Conservation (phyloP, 257 asterid genomes). For the Leonotis leonurus region DNA sequence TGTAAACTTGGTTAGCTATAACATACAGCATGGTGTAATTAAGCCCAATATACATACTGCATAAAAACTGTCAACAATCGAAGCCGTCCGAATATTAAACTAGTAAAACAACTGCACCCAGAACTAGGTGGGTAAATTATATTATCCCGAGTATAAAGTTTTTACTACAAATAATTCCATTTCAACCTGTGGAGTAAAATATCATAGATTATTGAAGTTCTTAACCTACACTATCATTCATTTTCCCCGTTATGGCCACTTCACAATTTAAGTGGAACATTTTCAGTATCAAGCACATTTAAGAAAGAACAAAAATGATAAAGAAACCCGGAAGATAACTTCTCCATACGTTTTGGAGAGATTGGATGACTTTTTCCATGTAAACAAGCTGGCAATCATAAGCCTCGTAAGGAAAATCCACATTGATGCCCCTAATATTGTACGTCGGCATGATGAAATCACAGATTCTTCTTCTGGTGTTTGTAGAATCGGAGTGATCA, state of each 20-base stretch:
- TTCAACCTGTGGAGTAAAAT: not conserved
- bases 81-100: not conserved
- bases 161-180: not conserved
- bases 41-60: not conserved
- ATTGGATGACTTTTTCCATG: constrained; percentile 92
- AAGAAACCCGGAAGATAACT: not conserved
- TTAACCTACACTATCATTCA: not conserved
- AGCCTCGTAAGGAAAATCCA: constrained; percentile 94
- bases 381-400: constrained; percentile 90
- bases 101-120: not conserved
- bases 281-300: not conserved
- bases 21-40: not conserved
- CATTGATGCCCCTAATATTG: constrained; percentile 76
- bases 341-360: constrained; percentile 67
- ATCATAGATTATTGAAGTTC: not conserved
- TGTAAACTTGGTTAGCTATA: not conserved
- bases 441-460: constrained; percentile 63
- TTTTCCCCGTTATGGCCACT: not conserved
- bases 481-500: not conserved
- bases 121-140: not conserved
- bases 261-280: not conserved
- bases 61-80: not conserved
- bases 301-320: not conserved
- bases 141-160: not conserved
- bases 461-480: not conserved